phyloP scores from a whole-genome alignment of 106 monocot genomes.

The Chionographis japonica region DNA sequence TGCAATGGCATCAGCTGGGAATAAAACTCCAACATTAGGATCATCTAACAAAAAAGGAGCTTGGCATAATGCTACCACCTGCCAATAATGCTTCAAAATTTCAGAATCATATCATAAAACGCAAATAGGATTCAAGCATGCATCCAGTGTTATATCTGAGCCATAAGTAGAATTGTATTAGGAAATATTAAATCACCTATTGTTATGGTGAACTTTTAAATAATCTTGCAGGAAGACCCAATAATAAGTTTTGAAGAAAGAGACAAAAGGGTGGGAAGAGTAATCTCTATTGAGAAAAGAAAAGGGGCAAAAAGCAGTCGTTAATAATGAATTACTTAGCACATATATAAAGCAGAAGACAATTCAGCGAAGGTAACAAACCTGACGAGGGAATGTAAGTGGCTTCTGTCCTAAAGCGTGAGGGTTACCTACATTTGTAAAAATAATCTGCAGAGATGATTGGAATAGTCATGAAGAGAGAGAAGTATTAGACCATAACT shows the following conservation, averaged over 20 bases:
- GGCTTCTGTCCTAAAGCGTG: constrained; percentile 98
- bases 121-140: too few species aligned
- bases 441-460: constrained; percentile 69
- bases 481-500: not conserved
- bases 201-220: too few species aligned
- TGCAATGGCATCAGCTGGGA: constrained; percentile 97
- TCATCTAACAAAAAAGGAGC: constrained; percentile 96
- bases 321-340: too few species aligned
- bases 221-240: not conserved
- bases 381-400: constrained; percentile 97
- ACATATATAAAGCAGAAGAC: not conserved
- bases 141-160: not conserved
- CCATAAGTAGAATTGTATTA: too few species aligned
- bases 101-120: not conserved
- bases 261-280: not conserved
- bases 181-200: too few species aligned
- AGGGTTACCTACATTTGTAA: constrained; percentile 97
- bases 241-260: not conserved
- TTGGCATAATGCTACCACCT: constrained; percentile 96
- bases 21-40: constrained; percentile 86
- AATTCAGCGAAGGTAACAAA: constrained; percentile 4
- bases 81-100: not conserved
- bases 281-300: too few species aligned
- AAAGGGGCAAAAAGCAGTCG: not conserved
- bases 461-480: not conserved